These are phyloP conservation scores for Aspergillus niger DNA, from an alignment of 2,329 filamentous ascomycete genomes.

Conservation along the genomic window DNA sequence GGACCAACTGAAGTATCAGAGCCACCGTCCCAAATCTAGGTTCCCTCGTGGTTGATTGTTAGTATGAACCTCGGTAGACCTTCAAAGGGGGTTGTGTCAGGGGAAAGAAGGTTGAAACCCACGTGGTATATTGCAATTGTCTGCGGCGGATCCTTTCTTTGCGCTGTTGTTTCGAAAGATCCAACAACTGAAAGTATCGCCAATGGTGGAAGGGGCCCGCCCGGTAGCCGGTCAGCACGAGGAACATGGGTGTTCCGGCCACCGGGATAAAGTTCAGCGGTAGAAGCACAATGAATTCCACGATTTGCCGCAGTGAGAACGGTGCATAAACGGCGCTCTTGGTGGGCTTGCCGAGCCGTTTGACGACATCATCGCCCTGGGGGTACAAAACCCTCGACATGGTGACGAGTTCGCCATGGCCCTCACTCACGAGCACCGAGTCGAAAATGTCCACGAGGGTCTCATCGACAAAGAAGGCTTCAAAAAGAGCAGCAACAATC, in stretches of 20 bases:
- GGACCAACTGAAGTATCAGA: conserved; percentile 82
- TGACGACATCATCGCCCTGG: conserved; percentile 71
- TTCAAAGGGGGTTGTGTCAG: not conserved
- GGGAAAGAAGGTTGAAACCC: conserved; percentile 23
- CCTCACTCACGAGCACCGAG: conserved; percentile 76
- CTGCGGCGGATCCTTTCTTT: conserved; percentile 68
- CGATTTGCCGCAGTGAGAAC: conserved; percentile 86
- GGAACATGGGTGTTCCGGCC: conserved; percentile 79
- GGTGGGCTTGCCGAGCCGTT: conserved; percentile 80
- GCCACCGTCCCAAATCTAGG: conserved; percentile 77
- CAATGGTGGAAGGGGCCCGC: conserved; percentile 88
- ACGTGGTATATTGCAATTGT: conserved; percentile 84
- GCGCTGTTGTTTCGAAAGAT: conserved; percentile 71
- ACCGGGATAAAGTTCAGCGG: conserved; percentile 87
- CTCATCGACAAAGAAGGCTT: conserved; percentile 80
- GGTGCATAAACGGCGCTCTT: conserved; percentile 77
- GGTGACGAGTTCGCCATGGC: conserved; percentile 67
- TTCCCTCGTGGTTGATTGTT: conserved; percentile 9
- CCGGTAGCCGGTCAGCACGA: conserved; percentile 83
- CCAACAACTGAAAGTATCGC: conserved; percentile 81
- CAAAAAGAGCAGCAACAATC: conserved; percentile 67
- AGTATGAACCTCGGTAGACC: conserved; percentile 4
- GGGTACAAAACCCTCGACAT: conserved; percentile 65
- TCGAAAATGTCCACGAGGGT: conserved; percentile 81
- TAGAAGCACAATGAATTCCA: conserved; percentile 76